Evolutionary conservation across 768 basidiomycete genomes (phyloP).

Genomic region (Tephrocybe sp.): DNA sequence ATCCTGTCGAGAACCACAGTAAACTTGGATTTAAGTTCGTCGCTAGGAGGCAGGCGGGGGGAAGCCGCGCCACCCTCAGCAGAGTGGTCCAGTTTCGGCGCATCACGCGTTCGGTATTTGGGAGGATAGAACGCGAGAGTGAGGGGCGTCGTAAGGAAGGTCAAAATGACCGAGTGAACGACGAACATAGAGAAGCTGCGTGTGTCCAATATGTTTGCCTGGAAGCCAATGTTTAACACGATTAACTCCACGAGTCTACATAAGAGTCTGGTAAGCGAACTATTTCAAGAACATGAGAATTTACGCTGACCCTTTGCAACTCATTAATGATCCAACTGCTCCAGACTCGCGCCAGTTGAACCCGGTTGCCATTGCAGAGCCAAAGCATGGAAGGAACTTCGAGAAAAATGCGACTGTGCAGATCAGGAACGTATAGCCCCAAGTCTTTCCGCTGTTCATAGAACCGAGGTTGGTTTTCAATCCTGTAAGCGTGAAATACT

Average conservation of each 20-base stretch:
- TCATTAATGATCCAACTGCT: constrained; percentile 87
- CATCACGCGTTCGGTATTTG: constrained; percentile 44
- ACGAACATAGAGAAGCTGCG: constrained; percentile 90
- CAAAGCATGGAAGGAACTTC: constrained; percentile 74
- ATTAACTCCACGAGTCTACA: constrained; percentile 78
- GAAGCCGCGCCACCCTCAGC: constrained; percentile 19
- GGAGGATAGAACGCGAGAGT: constrained; percentile 75
- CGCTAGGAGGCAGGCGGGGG: constrained; percentile 21
- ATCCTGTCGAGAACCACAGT: constrained; percentile 74
- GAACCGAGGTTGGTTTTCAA: constrained; percentile 77
- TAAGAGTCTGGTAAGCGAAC: background rate
- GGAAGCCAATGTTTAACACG: constrained; percentile 84
- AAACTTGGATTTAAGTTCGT: constrained; percentile 59
- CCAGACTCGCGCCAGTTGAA: constrained; percentile 77
- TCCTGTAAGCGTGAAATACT: constrained; percentile 83
- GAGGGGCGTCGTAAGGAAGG: constrained; percentile 83
- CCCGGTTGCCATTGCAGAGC: constrained; percentile 53
- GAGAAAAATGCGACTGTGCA: constrained; percentile 71
- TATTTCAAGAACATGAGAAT: background rate
- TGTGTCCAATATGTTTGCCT: constrained; percentile 58
- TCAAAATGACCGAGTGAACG: constrained; percentile 70
- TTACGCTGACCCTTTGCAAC: constrained; percentile 75
- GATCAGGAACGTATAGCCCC: constrained; percentile 80
- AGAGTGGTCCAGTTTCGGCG: constrained; percentile 16
- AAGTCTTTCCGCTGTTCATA: constrained; percentile 69